Conservation (phyloP, 2,329 filamentous ascomycete genomes). For the Aquanectria penicillioides region DNA sequence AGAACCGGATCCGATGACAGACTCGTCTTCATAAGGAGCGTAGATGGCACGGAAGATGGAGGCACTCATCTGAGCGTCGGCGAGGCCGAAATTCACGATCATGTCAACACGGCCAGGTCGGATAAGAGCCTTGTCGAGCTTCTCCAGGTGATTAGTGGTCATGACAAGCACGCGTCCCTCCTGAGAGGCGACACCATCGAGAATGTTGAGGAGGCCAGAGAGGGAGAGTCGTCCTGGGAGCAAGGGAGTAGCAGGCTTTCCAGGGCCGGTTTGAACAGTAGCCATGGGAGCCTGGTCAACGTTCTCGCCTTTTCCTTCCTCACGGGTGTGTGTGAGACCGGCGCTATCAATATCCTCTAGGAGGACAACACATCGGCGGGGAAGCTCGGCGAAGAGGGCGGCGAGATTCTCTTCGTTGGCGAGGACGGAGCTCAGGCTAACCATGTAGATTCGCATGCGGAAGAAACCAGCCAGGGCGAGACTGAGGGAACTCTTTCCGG, state of each 20-base stretch:
- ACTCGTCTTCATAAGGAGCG: slow-evolving; percentile 57
- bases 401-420: slow-evolving; percentile 74
- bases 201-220: slow-evolving; percentile 81
- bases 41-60: slow-evolving; percentile 69
- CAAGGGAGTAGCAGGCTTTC: slow-evolving; percentile 16
- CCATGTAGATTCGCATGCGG: slow-evolving; percentile 76
- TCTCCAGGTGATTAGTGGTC: slow-evolving; percentile 73
- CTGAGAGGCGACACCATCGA: slow-evolving; percentile 76
- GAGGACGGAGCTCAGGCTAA: slow-evolving; percentile 70
- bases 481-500: slow-evolving; percentile 79
- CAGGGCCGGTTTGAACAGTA: slow-evolving; percentile 4
- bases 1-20: slow-evolving; percentile 6
- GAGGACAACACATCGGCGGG: slow-evolving; percentile 75
- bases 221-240: slow-evolving; percentile 66
- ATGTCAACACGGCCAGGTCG: slow-evolving; percentile 71
- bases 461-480: slow-evolving; percentile 77
- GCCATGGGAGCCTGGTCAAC: slow-evolving; percentile 35
- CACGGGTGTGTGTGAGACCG: slow-evolving; percentile 71
- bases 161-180: slow-evolving; percentile 72
- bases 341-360: slow-evolving; percentile 82
- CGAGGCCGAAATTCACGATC: slow-evolving; percentile 65
- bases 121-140: slow-evolving; percentile 70
- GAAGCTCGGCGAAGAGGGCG: slow-evolving; percentile 72
- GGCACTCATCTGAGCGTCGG: slow-evolving; percentile 62
- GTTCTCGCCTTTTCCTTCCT: slow-evolving; percentile 45